Evolutionary conservation across 257 asterid species (phyloP), one percentile per base, ranked within the genome.

Genomic region (Oldenlandia corymbosa): DNA sequence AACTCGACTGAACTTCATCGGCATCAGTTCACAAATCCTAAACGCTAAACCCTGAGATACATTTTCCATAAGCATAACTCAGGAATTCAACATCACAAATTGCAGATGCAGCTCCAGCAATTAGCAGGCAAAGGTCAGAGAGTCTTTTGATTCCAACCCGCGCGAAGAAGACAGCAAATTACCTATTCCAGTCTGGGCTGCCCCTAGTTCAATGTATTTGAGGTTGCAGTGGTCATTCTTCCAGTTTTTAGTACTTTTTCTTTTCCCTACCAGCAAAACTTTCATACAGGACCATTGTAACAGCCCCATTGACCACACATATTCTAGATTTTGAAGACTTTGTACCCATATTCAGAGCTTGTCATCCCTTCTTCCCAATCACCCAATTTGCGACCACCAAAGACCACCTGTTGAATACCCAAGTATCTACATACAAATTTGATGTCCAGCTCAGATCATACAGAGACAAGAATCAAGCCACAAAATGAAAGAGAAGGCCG

Each of bases 281-380:
- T 56, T 31, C 61, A 56, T 27, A 31, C 36, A 56, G 61, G 24
- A 31, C 30, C 5, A 56, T 30, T 18, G 18, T 45, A 57, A 64
- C 34, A 64, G 14, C 28, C 48, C 21, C 68, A 3, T 20, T 21
- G 16, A 3, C 37, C 26, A 42, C 18, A n/a, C 10, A 6, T 18
- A 14, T 36, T 56, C 86, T 87, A 91, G 65, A 88, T 86, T 75
- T 88, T 84, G 78, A 91, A 91, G 75, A 80, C 82, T 70, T 83
- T 91, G 78, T 88, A 91, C n/a, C 98, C 98, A 55, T 71, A 73
- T 6, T 83, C 95, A 45, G 93, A 70, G 54, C 78, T 81, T 2
- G 85, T 88, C 98, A 91, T 91, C 60, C 95, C 98, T 57, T 91
- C 96, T 79, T 91, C 98, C 96, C 98, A 91, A 75, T 91, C 96